Evolutionary conservation across 139 green algal species (phyloP).

Genomic region (Chlamydomonas eustigma): DNA sequence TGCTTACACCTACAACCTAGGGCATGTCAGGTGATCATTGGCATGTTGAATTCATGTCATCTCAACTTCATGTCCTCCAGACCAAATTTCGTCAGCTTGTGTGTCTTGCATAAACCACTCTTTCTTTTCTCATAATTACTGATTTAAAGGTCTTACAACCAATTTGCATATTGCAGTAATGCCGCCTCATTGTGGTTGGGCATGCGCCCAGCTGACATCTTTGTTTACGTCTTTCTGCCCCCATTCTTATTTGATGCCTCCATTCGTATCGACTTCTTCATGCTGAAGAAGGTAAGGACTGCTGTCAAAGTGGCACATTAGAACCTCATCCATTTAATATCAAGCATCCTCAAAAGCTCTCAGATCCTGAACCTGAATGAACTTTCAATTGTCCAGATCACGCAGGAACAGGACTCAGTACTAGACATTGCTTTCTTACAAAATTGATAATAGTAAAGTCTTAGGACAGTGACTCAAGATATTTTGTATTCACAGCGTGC

Average conservation of each 20-base stretch:
- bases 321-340: too few relatives aligned
- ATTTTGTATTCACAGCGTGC: not conserved
- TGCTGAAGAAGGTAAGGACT: slow-evolving; percentile 73
- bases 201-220: slow-evolving; percentile 55
- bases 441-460: too few relatives aligned
- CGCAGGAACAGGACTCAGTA: too few relatives aligned
- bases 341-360: too few relatives aligned
- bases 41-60: too few relatives aligned
- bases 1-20: slow-evolving; percentile 31
- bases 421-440: too few relatives aligned
- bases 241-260: slow-evolving; percentile 63
- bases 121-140: not conserved
- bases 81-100: not conserved
- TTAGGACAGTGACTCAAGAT: too few relatives aligned
- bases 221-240: slow-evolving; percentile 87
- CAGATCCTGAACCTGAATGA: too few relatives aligned
- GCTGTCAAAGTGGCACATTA: too few relatives aligned
- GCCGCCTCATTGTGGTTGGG: slow-evolving; percentile 36
- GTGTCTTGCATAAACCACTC: not conserved
- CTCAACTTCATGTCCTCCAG: not conserved
- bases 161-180: slow-evolving; percentile 19
- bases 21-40: slow-evolving; percentile 25
- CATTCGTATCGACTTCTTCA: slow-evolving; percentile 82
- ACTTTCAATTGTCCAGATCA: too few relatives aligned
- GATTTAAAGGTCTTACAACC: not conserved